Conservation (phyloP, 441 rosid species). For the Pelargonium fulgidum region DNA sequence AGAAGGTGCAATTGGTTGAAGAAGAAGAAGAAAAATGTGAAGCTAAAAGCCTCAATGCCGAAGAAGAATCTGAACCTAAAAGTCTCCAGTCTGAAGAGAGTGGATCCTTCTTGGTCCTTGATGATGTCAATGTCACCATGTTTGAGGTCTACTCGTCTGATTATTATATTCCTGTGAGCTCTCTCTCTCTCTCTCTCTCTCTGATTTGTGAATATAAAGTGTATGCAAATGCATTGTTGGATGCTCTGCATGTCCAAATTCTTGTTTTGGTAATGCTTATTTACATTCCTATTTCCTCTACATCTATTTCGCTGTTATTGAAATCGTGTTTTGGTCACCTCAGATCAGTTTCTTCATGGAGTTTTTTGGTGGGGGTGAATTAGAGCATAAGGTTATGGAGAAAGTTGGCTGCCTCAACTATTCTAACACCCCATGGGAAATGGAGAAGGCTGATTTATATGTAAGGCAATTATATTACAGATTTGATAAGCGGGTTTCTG, state of each 20-base stretch:
- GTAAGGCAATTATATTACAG: constrained; percentile 78
- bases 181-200: constrained; percentile 7
- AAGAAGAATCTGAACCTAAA: constrained; percentile 5
- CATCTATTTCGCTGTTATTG: background rate
- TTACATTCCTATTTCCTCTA: background rate
- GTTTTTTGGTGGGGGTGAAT: constrained; percentile 65
- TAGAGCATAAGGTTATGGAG: constrained; percentile 81
- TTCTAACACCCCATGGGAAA: constrained; percentile 84
- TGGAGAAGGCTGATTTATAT: constrained; percentile 65
- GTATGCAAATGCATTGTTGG: background rate
- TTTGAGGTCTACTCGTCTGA: constrained; percentile 59
- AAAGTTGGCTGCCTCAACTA: constrained; percentile 76
- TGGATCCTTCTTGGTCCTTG: constrained; percentile 70
- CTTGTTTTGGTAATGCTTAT: background rate
- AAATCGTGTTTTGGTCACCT: constrained; percentile 15
- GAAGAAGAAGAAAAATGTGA: constrained; percentile 37
- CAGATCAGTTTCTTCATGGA: constrained; percentile 71
- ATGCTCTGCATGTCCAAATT: background rate
- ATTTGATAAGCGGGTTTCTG: constrained; percentile 65
- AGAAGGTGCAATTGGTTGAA: constrained; percentile 82
- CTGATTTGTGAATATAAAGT: background rate
- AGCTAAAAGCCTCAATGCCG: background rate
- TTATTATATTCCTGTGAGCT: constrained; percentile 65
- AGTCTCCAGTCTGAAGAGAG: constrained; percentile 41
- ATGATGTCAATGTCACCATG: constrained; percentile 56